Base-by-base conservation (phyloP, 2,329 filamentous ascomycete species). In the Apiospora arundinis region DNA sequence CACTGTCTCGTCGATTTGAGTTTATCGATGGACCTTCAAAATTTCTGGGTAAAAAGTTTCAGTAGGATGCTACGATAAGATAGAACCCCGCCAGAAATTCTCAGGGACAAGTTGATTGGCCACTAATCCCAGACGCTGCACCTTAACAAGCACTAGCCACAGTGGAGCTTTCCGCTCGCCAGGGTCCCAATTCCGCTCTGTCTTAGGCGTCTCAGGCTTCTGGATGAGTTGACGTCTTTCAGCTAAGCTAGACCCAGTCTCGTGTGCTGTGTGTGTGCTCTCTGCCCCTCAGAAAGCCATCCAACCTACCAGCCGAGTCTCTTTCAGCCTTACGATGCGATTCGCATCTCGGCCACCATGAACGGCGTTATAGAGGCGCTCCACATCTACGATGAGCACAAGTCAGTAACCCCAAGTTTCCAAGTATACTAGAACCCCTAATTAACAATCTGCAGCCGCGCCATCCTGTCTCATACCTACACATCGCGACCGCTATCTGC, bases 301-400 rank as follows among this genome's bases (percentile, higher is more conserved):
- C 28, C 37, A 37, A 63, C 56, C 56, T 63, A 6, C 56, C 56
- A 63, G 56, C 56, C 56, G 56, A 63, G 28, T 63, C 56, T 63
- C 21, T 32, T 63, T 63, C 56, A 63, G 56, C 56, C 56, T 63
- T 63, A 79, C 69, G 63, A 79, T 80, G 78, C 74, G 73, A 73
- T 74, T 75, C 72, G 72, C 74, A 73, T 75, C 73, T 74, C 78
- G 73, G 73, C 79, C 81, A 91, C 83, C 81, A 95, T 95, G 93
- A 93, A 70, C 25, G 91, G 94, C 85, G 91, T 93, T 80, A 93
- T 99, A 80, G 95, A 98, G 87, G 96, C 95, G 81, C 88, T 99
- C 79, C 95, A 98, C 86, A 95, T 99, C 81, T 98, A 93, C 83
- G 95, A 98, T 89, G 95, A 98, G 86, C 91, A 95, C 84, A 94